A percentile compares a stretch with the other conserved stretches of the same genome.
Conservation (phyloP, 1,284 basidiomycete species). For the Cryptococcus maquisensis region DNA sequence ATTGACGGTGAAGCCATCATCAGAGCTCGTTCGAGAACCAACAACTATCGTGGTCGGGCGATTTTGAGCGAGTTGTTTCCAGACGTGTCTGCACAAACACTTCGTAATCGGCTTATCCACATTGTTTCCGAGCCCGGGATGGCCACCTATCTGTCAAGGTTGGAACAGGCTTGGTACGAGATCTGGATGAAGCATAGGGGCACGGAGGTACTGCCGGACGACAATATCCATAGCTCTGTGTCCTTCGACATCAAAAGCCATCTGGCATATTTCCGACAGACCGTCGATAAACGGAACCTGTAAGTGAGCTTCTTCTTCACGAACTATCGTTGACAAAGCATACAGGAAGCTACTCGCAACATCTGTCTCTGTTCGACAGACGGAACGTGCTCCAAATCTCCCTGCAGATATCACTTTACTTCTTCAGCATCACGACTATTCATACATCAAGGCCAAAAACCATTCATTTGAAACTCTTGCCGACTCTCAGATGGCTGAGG, state of each 20-base stretch:
- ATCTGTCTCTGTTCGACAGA: constrained; percentile 6
- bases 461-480: constrained; percentile 8
- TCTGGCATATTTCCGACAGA: constrained; percentile 69
- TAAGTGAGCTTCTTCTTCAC: constrained; percentile 50
- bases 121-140: constrained; percentile 63
- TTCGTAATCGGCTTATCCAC: constrained; percentile 43
- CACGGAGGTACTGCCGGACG: constrained; percentile 64
- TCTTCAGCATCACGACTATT: constrained; percentile 55
- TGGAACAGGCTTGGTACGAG: constrained; percentile 76
- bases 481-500: constrained; percentile 47
- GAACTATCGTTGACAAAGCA: background rate
- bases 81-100: constrained; percentile 39
- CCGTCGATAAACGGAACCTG: constrained; percentile 80
- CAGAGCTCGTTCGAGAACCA: constrained; percentile 63
- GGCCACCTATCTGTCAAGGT: constrained; percentile 67
- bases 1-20: constrained; percentile 79
- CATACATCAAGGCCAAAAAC: constrained; percentile 44
- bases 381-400: constrained; percentile 21
- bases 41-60: constrained; percentile 53
- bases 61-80: constrained; percentile 65
- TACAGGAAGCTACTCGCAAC: constrained; percentile 25
- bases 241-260: constrained; percentile 74
- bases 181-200: constrained; percentile 70
- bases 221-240: constrained; percentile 61
- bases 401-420: constrained; percentile 49